Conservation (phyloP, 2,329 filamentous ascomycete genomes). For the Amesomyces nigricolor region DNA sequence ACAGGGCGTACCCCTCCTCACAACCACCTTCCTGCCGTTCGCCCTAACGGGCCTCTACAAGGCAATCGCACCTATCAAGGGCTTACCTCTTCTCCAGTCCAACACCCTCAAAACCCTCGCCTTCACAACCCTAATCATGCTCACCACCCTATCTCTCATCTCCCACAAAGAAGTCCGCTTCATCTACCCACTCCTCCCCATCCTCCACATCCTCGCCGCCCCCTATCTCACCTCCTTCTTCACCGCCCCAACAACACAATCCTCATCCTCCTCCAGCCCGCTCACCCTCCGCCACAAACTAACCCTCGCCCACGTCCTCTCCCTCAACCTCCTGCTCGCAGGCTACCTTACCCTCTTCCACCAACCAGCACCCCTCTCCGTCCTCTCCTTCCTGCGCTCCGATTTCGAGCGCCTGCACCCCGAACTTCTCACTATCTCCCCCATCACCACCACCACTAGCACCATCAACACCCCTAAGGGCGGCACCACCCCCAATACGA, state of each 20-base stretch:
- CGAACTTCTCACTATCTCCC: slow-evolving; percentile 29
- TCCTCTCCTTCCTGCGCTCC: slow-evolving; percentile 68
- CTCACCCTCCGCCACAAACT: slow-evolving; percentile 44
- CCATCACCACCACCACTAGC: slow-evolving; percentile 29
- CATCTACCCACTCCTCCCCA: slow-evolving; percentile 84
- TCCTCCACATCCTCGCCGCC: slow-evolving; percentile 76
- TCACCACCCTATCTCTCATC: slow-evolving; percentile 65
- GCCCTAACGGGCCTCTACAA: slow-evolving; percentile 58
- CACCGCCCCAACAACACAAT: slow-evolving; percentile 33
- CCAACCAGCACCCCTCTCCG: slow-evolving; percentile 70
- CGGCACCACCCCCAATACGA: no score
- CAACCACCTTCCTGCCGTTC: slow-evolving; percentile 79
- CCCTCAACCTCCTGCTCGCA: slow-evolving; percentile 64
- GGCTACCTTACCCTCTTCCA: slow-evolving; percentile 71
- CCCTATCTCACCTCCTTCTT: slow-evolving; percentile 63
- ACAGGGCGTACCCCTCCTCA: slow-evolving; percentile 81
- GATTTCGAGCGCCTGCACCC: slow-evolving; percentile 60
- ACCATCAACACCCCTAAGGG: no score
- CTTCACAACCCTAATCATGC: slow-evolving; percentile 53
- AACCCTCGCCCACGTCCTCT: slow-evolving; percentile 53
- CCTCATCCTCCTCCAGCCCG: slow-evolving; percentile 13
- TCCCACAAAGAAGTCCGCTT: slow-evolving; percentile 97
- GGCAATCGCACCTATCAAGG: slow-evolving; percentile 34
- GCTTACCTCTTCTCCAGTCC: slow-evolving; percentile 32
- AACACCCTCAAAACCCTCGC: slow-evolving; percentile 51